Base-by-base conservation (phyloP, 2,329 filamentous ascomycete genomes). In the Dactylellina drechsleri region DNA sequence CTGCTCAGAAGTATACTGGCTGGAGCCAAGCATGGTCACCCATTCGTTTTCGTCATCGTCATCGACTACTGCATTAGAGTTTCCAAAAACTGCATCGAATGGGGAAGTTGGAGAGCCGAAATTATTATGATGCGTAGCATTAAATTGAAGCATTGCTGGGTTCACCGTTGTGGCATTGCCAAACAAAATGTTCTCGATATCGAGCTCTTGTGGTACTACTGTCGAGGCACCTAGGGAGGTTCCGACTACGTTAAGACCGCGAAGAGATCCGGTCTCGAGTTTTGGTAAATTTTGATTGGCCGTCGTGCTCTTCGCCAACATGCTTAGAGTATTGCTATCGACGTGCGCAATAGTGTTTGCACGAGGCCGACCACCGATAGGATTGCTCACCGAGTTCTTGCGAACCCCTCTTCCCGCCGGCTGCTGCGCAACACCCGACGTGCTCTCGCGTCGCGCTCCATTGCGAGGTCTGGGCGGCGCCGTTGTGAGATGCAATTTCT, bases 281-380 rank as follows among this genome's bases (percentile, higher is more conserved):
- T 94, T 95, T 36, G 92, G 88, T 66, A 97, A 85, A 43, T 88
- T 70, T 50, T 71, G 72, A 54, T 52, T 52, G 18, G 45, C 47
- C 8, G 72, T 61, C 5, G 61, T 61, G 47, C 47, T 45, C 43
- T 70, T 76, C 26, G 72, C 72, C 50, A 76, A 47, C 83, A 95
- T 87, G 79, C 90, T 91, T 81, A 96, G 87, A 47, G 90, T 88
- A 64, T 86, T 85, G 68, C 88, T 87, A 81, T 97, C 95, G 67
- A 98, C 89, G 82, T 98, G 93, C 80, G 93, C 95, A 80, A 99
- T 96, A 43, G 95, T 99, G 81, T 98, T 98, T 65, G 95, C 94
- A 79, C 95, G 87, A 20, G 94, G 95, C 77, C 95, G 87, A 64
- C 84, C 83, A 76, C 83, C 85, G 10, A 77, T 84, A 15, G 77